Conservation (phyloP, 2,329 filamentous ascomycete species). For the Beauveria brongniartii region DNA sequence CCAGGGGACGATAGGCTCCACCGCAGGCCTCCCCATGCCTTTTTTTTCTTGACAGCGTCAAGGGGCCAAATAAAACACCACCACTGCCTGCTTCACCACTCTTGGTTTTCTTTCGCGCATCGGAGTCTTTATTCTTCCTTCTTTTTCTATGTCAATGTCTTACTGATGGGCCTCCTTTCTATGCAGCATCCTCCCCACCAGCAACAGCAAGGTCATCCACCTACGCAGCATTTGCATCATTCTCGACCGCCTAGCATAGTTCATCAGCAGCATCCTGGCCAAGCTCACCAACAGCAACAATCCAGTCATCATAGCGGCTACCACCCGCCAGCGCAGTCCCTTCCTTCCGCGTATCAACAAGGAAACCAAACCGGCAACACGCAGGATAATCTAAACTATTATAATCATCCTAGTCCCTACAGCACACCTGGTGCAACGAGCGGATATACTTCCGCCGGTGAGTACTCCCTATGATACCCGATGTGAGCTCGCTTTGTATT, state of each 20-base stretch:
- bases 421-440: conserved; percentile 73
- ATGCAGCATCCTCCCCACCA: conserved; percentile 72
- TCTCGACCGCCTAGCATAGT: conserved; percentile 65
- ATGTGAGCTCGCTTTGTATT: not conserved
- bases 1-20: conserved; percentile 32
- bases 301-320: conserved; percentile 57
- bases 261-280: conserved; percentile 63
- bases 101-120: conserved; percentile 29
- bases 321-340: conserved; percentile 53
- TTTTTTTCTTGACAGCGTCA: conserved; percentile 30
- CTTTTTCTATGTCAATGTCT: conserved; percentile 23
- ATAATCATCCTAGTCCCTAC: conserved; percentile 73
- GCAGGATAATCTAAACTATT: conserved; percentile 63
- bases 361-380: conserved; percentile 53
- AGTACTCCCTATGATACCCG: conserved; percentile 28
- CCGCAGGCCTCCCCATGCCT: conserved; percentile 33
- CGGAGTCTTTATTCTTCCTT: conserved; percentile 13
- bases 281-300: conserved; percentile 50
- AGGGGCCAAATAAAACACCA: conserved; percentile 43
- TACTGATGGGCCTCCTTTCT: conserved; percentile 53
- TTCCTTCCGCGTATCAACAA: conserved; percentile 60
- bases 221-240: conserved; percentile 59
- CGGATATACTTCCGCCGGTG: conserved; percentile 82
- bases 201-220: conserved; percentile 58
- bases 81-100: conserved; percentile 31